Evolutionary conservation across 2,329 filamentous ascomycete genomes (phyloP), one percentile per base, ranked within the genome.

Genomic region (Penicillium sp.): DNA sequence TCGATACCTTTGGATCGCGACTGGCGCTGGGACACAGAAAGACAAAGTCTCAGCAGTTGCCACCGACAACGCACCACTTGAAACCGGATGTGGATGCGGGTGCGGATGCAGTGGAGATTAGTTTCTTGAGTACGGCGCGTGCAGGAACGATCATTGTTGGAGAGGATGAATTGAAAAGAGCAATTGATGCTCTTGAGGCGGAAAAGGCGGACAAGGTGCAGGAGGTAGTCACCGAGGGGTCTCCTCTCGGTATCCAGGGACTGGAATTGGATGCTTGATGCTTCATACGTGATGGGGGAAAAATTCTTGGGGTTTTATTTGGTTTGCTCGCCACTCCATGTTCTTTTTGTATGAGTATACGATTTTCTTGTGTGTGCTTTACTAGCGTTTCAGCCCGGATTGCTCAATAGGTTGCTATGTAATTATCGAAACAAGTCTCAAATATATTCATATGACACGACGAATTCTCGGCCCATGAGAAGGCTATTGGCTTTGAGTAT

Each of bases 111-210:
- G 83, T 90, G 0, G 91, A 96, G 69, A 85, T 97, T 73, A 93
- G 88, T 52, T 97, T 96, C 70, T 77, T 97, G 57, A 94, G 88
- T 55, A 97, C 93, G 0, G 91, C 90, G 4, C 83, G 87, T 39
- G 90, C 92, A 0, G 93, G 93, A 1, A 92, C 90, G 5, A 93
- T 97, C 9, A 91, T 97, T 65, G 82, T 97, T 36, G 83, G 85
- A 4, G 82, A 87, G 57, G 83, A 87, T 62, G 88, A 93, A 67
- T 78, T 92, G 42, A 77, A 80, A n/a, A 82, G 83, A 52, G 92
- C 90, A 0, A 76, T 96, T 61, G 81, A 82, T 43, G 89, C 90
- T 6, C 71, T 96, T 65, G 70, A 76, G 12, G 68, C 66, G 4
- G 74, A 72, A 46, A 71, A 45, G 33, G n/a, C 43, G 18, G 28